These are phyloP conservation scores for Echinosophora koreensis DNA, from an alignment of 306 rosid genomes.

Conservation along the genomic window DNA sequence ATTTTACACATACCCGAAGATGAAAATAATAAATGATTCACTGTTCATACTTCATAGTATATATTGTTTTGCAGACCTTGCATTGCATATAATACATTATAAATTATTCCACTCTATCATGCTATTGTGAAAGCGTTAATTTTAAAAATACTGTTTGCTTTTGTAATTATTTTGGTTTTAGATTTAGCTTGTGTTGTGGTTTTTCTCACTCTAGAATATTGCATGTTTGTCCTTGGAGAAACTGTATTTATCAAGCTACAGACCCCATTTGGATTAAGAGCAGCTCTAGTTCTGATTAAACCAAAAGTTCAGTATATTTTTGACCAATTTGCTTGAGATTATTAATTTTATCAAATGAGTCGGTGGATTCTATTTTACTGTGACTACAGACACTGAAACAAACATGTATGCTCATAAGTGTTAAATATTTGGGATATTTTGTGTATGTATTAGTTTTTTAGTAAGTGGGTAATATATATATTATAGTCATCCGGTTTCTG, in stretches of 20 bases:
- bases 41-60: background rate
- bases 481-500: background rate
- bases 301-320: background rate
- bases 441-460: background rate
- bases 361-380: background rate
- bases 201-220: no score
- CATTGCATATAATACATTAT: slow-evolving; percentile 26
- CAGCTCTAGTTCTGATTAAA: background rate
- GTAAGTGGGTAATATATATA: background rate
- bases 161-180: slow-evolving; percentile 16
- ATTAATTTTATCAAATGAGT: slow-evolving; percentile 11
- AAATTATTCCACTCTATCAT: slow-evolving; percentile 13
- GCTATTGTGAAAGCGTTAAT: slow-evolving; percentile 22
- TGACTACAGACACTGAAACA: background rate
- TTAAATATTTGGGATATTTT: background rate
- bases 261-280: background rate
- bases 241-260: no score
- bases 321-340: background rate
- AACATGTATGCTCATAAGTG: background rate
- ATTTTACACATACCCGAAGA: no score
- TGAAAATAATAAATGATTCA: no score
- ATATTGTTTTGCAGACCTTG: slow-evolving; percentile 12
- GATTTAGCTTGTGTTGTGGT: background rate
- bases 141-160: slow-evolving; percentile 7
- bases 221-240: no score